Evolutionary conservation across 768 basidiomycete genomes (phyloP).

Genomic region (Trametes gibbosa): DNA sequence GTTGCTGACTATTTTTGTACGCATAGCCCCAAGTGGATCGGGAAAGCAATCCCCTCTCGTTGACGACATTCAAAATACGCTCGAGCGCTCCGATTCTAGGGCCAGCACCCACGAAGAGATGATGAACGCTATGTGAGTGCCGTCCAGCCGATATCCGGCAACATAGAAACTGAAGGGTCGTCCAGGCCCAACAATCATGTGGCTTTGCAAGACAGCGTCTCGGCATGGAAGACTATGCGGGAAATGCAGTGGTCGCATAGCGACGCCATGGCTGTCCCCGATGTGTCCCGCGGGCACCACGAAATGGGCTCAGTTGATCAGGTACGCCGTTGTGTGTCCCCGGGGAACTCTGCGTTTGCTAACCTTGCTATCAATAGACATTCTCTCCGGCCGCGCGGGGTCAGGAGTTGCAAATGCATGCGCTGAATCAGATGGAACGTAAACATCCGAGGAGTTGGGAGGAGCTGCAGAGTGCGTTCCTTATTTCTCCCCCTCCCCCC

Average conservation of each 20-base stretch:
- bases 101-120: slow-evolving; percentile 20
- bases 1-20: not conserved
- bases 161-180: not conserved
- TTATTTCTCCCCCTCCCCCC: not conserved
- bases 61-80: slow-evolving; percentile 17
- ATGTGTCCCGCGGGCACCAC: slow-evolving; percentile 18
- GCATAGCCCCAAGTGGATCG: slow-evolving; percentile 13
- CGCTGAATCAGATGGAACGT: slow-evolving; percentile 23
- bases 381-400: slow-evolving; percentile 16
- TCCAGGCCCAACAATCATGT: slow-evolving; percentile 19
- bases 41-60: slow-evolving; percentile 17
- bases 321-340: slow-evolving; percentile 7
- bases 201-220: slow-evolving; percentile 17
- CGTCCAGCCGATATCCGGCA: not conserved
- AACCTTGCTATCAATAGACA: slow-evolving; percentile 10
- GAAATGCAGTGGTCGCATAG: slow-evolving; percentile 22
- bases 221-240: slow-evolving; percentile 22
- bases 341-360: not conserved
- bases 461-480: slow-evolving; percentile 22
- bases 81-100: slow-evolving; percentile 21
- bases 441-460: slow-evolving; percentile 31
- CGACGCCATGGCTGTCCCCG: slow-evolving; percentile 21
- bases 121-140: slow-evolving; percentile 21
- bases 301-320: slow-evolving; percentile 20
- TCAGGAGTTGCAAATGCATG: slow-evolving; percentile 25